Base-by-base conservation (phyloP, 2,329 filamentous ascomycete species). In the Albifimbria verrucaria region DNA sequence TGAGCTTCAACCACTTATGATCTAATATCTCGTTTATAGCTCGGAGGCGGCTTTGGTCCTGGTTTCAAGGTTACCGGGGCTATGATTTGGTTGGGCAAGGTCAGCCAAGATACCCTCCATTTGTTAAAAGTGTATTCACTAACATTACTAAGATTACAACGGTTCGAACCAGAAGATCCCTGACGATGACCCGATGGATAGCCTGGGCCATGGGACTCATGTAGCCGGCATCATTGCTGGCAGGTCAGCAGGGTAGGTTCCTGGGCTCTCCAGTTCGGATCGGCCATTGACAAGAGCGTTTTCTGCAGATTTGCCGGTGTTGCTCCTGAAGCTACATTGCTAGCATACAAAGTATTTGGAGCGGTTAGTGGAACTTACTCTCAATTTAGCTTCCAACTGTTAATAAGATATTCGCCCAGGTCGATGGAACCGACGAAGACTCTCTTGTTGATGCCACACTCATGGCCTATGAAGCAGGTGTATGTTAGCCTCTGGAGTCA, bases 221-320 rank as follows among this genome's bases (percentile, higher is more conserved):
- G 64, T 68, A 2, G 57, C 65, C 32, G 66, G 66, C 6, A 69
- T 69, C 20, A 57, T 69, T 44, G 66, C 66, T 7, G 66, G 62
- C 7, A 57, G 2, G 32, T 52, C 32, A 50, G 45, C 21, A 64
- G 44, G 49, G 56, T 57, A 41, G 49, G 52, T 47, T 15, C 23
- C 26, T 44, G 17, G 11, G 17, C 10, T 25, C 17, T 20, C 17
- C 12, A 18, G 9, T 9, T 20, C 22, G 7, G 48, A 57, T 53
- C 4, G 56, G 58, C 22, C 42, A 21, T 55, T 65, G 60, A 58
- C 5, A 12, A 24, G 18, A 4, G 12, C 32, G 32, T n/a, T 39
- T 5, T 17, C 32, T 39, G 5, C 25, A 49, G 21, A 23, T 50
- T 52, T 6, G 58, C 49, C 7, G 66, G 66, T 22, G 66, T 68